Evolutionary conservation across 2,329 filamentous ascomycete genomes (phyloP), one percentile per base, ranked within the genome.

Genomic region (Exophiala lecanii-corni): DNA sequence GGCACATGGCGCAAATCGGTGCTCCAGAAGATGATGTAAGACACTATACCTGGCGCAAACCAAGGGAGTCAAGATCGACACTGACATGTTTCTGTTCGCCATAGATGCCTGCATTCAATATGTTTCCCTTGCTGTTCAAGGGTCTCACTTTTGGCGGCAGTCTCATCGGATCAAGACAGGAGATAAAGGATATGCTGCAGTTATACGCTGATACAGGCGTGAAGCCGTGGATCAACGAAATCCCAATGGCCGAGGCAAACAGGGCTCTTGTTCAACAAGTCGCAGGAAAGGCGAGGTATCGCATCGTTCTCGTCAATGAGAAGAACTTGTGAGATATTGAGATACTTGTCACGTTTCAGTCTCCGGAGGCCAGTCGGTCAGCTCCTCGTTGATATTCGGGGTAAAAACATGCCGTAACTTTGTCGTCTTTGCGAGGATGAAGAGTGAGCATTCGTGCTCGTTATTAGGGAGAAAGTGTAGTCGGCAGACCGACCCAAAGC

Each of bases 1-100:
- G 82, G 4, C 70, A 69, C 10, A 79, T 84, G 54, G 73, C 84
- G 43, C 79, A 84, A 62, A 72, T 87, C 36, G 82, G 82, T 19
- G 75, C 75, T 1, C 82, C 83, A 0, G 83, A 87, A 55, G 72
- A 74, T 43, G 2, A 7, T n/a, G 9, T 38, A 60, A 62, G 12
- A n/a, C n/a, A n/a, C n/a, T n/a, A n/a, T n/a, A n/a, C n/a, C n/a
- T n/a, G n/a, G n/a, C n/a, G n/a, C n/a, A n/a, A n/a, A n/a, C n/a
- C n/a, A n/a, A n/a, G n/a, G n/a, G n/a, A n/a, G n/a, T n/a, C n/a
- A n/a, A n/a, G n/a, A n/a, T n/a, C n/a, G n/a, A n/a, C n/a, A n/a
- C n/a, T n/a, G n/a, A n/a, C n/a, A n/a, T n/a, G n/a, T n/a, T n/a
- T n/a, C n/a, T n/a, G n/a, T n/a, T n/a, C n/a, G n/a, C n/a, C n/a